These are phyloP conservation scores for Aleurites moluccanus DNA, from an alignment of 441 rosid genomes.

Conservation along the genomic window DNA sequence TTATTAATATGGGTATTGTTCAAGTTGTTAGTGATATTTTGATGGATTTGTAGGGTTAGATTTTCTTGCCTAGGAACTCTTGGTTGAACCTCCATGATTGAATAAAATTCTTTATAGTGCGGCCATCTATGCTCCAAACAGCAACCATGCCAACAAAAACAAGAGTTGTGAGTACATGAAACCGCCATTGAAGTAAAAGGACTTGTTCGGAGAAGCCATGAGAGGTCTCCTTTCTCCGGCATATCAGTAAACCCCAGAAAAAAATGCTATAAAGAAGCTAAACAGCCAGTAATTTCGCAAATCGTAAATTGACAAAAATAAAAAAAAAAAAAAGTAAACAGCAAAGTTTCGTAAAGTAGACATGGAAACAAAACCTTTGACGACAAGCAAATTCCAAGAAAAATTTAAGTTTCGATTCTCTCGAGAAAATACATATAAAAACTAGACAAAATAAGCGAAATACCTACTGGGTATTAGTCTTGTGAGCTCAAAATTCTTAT, in stretches of 20 bases:
- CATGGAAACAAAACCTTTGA: not conserved
- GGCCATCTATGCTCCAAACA: constrained; percentile 76
- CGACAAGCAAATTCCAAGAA: constrained; percentile 10
- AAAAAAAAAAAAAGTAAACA: not conserved
- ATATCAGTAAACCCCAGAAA: constrained; percentile 37
- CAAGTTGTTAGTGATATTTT: constrained; percentile 25
- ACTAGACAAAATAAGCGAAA: not conserved
- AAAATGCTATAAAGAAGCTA: not conserved
- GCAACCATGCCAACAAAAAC: constrained; percentile 60
- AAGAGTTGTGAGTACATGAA: constrained; percentile 59
- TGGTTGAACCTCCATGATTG: constrained; percentile 60
- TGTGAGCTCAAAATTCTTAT: not conserved
- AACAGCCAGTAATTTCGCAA: not conserved
- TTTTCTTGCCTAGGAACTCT: constrained; percentile 24
- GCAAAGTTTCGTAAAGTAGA: not conserved
- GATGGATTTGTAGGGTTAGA: constrained; percentile 27
- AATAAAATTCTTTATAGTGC: constrained; percentile 48
- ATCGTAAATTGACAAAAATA: not conserved
- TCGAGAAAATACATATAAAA: constrained; percentile 3
- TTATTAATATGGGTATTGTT: not conserved
- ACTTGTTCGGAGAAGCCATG: constrained; percentile 37
- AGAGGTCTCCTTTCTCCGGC: constrained; percentile 68
- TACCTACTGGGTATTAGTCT: not conserved
- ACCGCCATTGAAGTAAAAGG: constrained; percentile 69
- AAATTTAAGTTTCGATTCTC: not conserved